These are phyloP conservation scores for Prunus yedoensis DNA, from an alignment of 331 rosid species.

Conservation along the genomic window DNA sequence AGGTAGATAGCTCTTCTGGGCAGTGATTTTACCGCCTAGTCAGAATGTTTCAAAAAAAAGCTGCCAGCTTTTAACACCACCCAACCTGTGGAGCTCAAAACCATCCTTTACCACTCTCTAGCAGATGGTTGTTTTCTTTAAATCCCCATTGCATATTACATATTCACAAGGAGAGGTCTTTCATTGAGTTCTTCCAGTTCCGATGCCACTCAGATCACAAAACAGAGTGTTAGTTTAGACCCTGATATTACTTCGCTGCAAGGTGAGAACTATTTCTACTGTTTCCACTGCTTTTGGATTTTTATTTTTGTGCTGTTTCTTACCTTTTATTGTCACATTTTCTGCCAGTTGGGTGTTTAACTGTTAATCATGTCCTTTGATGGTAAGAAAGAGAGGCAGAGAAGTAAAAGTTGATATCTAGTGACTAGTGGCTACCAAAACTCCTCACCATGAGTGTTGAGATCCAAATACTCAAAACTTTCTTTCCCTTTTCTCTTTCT, in stretches of 20 bases:
- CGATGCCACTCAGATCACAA: slow-evolving; percentile 29
- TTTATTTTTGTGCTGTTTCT: no score
- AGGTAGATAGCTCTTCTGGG: slow-evolving; percentile 9
- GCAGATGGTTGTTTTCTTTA: slow-evolving; percentile 2
- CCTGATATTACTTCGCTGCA: slow-evolving; percentile 21
- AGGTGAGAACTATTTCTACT: slow-evolving; percentile 34
- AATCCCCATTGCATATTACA: not conserved
- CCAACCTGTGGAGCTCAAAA: not conserved
- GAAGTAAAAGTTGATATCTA: not conserved
- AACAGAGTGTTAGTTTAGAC: slow-evolving; percentile 21
- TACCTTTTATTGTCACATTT: not conserved
- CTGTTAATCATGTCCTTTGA: slow-evolving; percentile 3
- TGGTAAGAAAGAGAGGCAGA: slow-evolving; percentile 10
- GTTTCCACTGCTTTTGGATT: not conserved
- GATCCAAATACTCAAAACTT: not conserved
- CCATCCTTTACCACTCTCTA: slow-evolving; percentile 6
- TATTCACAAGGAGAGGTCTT: slow-evolving; percentile 25
- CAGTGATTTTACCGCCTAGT: slow-evolving; percentile 24
- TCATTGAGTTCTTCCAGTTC: slow-evolving; percentile 24
- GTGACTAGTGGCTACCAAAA: no score
- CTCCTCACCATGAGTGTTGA: not conserved
- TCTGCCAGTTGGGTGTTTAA: not conserved
- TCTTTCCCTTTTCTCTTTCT: not conserved
- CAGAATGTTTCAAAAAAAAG: slow-evolving; percentile 27
- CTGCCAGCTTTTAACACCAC: slow-evolving; percentile 19